Evolutionary conservation across 352 stramenopile genomes (phyloP), one percentile per base, ranked within the genome.

Genomic region (Globisporangium paroecandrum): DNA sequence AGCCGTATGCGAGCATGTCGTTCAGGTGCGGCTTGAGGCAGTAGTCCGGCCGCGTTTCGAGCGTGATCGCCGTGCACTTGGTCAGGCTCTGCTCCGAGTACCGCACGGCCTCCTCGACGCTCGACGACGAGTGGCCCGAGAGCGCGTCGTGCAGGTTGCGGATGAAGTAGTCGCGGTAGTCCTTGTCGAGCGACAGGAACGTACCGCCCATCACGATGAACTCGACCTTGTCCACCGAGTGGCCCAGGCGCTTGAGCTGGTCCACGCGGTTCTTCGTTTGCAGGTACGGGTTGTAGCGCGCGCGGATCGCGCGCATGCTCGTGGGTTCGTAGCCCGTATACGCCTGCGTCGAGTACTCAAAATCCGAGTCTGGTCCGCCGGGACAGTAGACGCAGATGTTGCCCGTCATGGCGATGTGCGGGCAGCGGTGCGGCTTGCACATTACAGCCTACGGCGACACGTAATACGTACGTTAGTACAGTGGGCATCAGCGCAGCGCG

Each of bases 151-250:
- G 96, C 27, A 99, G 73, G 72, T 97, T 98, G 4, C 94, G 85
- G 74, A 99, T 98, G 67, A 99, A 99, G 54, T 91, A 98, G 81
- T 99, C 96, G 55, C 97, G 95, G 74, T 99, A 99, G 6, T 81
- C 77, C 47, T 87, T 83, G 72, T 98, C 92, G 25, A 99, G 79
- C 69, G 87, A 98, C 56, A 99, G 81, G 78, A 99, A 99, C 41
- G 97, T 99, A 58, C 97, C 97, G 41, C 97, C 97, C 96, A 99
- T 99, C 58, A 99, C 95, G 67, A 99, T 98, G 70, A 98, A 99
- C 75, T 99, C 97, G 69, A 91, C 83, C 82, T 99, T 99, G 77
- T 99, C 96, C 12, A 99, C 95, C 7, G 78, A 90, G 74, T 99
- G 97, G 24, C 96, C 97, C 1, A 97, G 75, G 13, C 82, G 76